phyloP scores from a whole-genome alignment of 192 early-diverging fungal genomes.

The Umbelopsis sp. region DNA sequence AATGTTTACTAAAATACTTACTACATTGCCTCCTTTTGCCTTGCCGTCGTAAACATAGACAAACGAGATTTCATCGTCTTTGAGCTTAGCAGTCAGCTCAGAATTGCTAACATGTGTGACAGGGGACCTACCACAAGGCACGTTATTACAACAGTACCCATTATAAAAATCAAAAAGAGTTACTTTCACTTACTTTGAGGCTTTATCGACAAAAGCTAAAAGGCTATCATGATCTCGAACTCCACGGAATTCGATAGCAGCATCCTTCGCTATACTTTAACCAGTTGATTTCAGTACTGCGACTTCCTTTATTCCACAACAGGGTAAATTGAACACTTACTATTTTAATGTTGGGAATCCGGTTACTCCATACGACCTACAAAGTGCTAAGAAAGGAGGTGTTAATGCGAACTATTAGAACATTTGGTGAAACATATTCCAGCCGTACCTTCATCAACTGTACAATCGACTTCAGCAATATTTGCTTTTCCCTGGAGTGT shows the following conservation, averaged over 20 bases:
- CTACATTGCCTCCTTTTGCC: not conserved
- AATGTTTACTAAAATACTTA: not conserved
- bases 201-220: conserved; percentile 53
- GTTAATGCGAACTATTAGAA: not conserved
- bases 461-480: conserved; percentile 87
- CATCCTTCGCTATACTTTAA: conserved; percentile 38
- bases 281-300: not conserved
- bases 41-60: not conserved
- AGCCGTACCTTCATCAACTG: conserved; percentile 46
- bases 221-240: conserved; percentile 54
- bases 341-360: conserved; percentile 90
- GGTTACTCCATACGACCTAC: conserved; percentile 63
- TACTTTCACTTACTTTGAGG: conserved; percentile 22
- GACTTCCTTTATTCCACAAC: not conserved
- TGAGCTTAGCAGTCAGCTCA: not conserved
- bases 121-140: conserved; percentile 13
- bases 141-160: not conserved
- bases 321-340: conserved; percentile 40
- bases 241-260: conserved; percentile 43
- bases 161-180: not conserved
- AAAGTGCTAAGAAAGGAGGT: conserved; percentile 40
- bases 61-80: not conserved
- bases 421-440: not conserved
- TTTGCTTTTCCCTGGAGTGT: conserved; percentile 68
- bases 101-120: conserved; percentile 16